Percentiles rank a stretch among this genome's conserved stretches.
Conservation (phyloP, 768 basidiomycete species). For the Inosperma sp. region DNA sequence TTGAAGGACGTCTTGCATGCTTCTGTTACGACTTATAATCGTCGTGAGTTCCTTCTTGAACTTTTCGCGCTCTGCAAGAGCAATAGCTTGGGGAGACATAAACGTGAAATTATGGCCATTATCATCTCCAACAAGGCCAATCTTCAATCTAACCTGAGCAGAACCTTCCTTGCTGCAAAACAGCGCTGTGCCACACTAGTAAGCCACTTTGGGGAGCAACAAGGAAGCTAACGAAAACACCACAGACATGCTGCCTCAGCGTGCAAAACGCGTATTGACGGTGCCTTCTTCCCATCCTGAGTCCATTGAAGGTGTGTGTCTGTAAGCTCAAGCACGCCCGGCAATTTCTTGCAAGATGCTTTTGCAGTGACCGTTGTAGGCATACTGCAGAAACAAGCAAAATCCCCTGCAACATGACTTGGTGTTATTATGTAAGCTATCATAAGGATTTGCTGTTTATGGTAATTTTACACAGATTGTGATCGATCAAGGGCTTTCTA, state of each 20-base stretch:
- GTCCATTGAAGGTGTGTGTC: conserved; percentile 75
- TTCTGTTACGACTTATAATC: conserved; percentile 73
- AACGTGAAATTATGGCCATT: conserved; percentile 82
- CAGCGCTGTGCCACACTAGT: conserved; percentile 46
- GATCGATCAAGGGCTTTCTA: background rate
- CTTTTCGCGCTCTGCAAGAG: conserved; percentile 68
- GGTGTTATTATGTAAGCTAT: conserved; percentile 20
- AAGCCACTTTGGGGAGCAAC: conserved; percentile 14
- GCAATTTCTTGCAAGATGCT: conserved; percentile 80
- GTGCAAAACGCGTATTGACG: conserved; percentile 60
- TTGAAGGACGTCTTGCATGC: conserved; percentile 27
- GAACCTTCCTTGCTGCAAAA: conserved; percentile 86
- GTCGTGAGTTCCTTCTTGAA: conserved; percentile 78
- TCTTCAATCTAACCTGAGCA: conserved; percentile 71
- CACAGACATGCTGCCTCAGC: conserved; percentile 58
- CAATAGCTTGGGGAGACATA: conserved; percentile 58
- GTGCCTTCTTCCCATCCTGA: conserved; percentile 61
- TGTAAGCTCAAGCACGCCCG: conserved; percentile 72
- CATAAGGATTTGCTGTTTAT: no score
- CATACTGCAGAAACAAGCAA: conserved; percentile 36
- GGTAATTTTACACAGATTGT: background rate
- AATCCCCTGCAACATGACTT: conserved; percentile 3
- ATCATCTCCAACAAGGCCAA: conserved; percentile 65
- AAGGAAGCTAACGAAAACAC: conserved; percentile 11
- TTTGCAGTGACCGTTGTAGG: conserved; percentile 65